Evolutionary conservation across 345 rosid genomes (phyloP).

Genomic region (Gossypium rotundifolium): DNA sequence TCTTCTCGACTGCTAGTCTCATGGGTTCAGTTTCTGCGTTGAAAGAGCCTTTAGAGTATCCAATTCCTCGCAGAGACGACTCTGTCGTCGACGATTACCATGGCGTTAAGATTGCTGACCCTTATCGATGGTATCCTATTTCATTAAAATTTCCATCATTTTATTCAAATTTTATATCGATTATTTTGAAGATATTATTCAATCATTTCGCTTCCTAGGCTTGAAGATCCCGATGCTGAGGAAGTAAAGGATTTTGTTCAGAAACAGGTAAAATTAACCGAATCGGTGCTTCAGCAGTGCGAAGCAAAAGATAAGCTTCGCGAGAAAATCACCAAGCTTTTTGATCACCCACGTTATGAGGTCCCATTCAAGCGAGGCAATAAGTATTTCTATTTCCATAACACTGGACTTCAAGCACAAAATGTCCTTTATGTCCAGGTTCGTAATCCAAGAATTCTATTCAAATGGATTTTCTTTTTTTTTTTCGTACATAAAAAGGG

Average conservation of each 20-base stretch:
- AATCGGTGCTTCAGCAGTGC: constrained; percentile 54
- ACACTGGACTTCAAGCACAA: constrained; percentile 87
- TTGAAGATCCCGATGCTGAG: constrained; percentile 88
- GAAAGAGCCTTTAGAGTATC: constrained; percentile 40
- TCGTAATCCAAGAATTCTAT: background rate
- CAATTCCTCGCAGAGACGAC: constrained; percentile 69
- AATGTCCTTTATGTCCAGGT: constrained; percentile 79
- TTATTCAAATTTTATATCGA: background rate
- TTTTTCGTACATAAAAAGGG: background rate
- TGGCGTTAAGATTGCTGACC: constrained; percentile 68
- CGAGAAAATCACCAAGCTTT: constrained; percentile 53
- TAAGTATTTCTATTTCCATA: constrained; percentile 71
- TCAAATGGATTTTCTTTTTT: background rate
- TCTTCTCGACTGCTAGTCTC: background rate
- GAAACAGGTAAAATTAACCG: constrained; percentile 60
- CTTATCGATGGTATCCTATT: constrained; percentile 67
- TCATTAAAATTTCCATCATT: background rate
- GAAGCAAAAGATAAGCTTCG: constrained; percentile 55
- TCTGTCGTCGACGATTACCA: constrained; percentile 69
- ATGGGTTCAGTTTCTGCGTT: constrained; percentile 64
- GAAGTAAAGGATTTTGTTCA: constrained; percentile 74
- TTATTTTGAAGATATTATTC: background rate
- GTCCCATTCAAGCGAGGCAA: constrained; percentile 60
- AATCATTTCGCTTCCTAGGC: constrained; percentile 33
- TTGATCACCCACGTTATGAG: constrained; percentile 81